Evolutionary conservation across 1,284 basidiomycete genomes (phyloP), one percentile per base, ranked within the genome.

Genomic region (Malassezia japonica): DNA sequence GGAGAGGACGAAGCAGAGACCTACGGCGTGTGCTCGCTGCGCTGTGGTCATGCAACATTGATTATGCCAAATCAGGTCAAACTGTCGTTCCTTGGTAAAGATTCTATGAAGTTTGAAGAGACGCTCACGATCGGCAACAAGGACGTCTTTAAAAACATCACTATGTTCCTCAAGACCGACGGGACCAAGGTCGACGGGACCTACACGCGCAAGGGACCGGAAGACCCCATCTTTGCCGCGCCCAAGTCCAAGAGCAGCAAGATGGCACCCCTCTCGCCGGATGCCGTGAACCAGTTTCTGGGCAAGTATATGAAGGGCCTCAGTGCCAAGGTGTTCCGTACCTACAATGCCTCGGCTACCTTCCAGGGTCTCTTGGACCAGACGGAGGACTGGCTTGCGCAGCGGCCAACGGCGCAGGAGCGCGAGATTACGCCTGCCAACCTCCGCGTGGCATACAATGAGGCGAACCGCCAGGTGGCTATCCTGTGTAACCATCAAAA

Each of bases 121-220:
- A 66, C 62, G 28, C 58, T 70, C 25, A 63, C 60, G 28, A 63
- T 71, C 33, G 52, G 50, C 41, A 63, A 62, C 37, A 56, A 61
- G 18, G 59, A 69, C 44, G 64, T 72, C 37, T 72, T 64, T 54
- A 67, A 68, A 48, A 72, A 72, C 52, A 62, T 72, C 15, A 59
- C 62, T 44, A 62, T 65, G 62, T 72, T 72, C 49, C 55, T 62
- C 42, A 61, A 63, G 48, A 64, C 65, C 20, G 61, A 62, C 45
- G 65, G 61, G 16, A 60, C 57, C 39, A 62, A 68, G 52, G 64
- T 68, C 45, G 45, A 48, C 23, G 69, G 69, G 39, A 83, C 83
- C 74, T 89, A 89, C 68, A 82, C 87, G 23, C 84, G 85, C 64
- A 96, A 96, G 78, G 79, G 80, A 46, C 84, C 87, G 53, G 82